Conservation (phyloP, 345 rosid species). For the Lepidium didymum region DNA sequence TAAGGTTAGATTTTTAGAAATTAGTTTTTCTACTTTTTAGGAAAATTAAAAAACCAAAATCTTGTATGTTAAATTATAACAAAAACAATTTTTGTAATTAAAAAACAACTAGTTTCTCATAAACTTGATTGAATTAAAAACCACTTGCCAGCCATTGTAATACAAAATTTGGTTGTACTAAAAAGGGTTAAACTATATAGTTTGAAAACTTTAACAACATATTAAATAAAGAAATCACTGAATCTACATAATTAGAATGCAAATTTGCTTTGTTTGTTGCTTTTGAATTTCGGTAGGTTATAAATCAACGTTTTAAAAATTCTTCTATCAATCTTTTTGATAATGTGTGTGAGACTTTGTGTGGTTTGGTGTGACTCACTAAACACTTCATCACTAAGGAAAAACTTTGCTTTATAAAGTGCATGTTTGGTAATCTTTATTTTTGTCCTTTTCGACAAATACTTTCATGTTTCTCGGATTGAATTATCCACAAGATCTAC, state of each 20-base stretch:
- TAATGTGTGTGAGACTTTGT: slow-evolving; percentile 8
- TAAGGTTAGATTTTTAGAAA: too few relatives aligned
- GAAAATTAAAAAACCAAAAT: too few relatives aligned
- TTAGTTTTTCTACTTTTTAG: too few relatives aligned
- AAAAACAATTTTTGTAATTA: too few relatives aligned
- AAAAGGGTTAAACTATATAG: neutral
- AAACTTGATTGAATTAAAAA: too few relatives aligned
- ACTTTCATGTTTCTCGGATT: slow-evolving; percentile 4
- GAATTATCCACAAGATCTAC: too few relatives aligned
- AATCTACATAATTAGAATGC: neutral
- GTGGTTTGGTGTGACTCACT: slow-evolving; percentile 20
- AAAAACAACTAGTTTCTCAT: too few relatives aligned
- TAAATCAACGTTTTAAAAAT: neutral
- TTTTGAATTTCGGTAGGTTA: slow-evolving; percentile 4
- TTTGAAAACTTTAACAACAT: neutral
- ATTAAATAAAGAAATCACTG: neutral
- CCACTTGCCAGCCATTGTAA: too few relatives aligned
- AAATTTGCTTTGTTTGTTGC: neutral
- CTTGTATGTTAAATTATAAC: too few relatives aligned
- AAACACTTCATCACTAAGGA: slow-evolving; percentile 30
- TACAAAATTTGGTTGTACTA: too few relatives aligned
- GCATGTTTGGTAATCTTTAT: slow-evolving; percentile 1
- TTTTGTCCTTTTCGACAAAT: slow-evolving; percentile 18
- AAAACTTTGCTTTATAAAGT: slow-evolving; percentile 5
- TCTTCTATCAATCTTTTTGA: slow-evolving; percentile 18